Evolutionary conservation across 1,284 basidiomycete genomes (phyloP).

Genomic region (Cystobasidiaceae sp.): DNA sequence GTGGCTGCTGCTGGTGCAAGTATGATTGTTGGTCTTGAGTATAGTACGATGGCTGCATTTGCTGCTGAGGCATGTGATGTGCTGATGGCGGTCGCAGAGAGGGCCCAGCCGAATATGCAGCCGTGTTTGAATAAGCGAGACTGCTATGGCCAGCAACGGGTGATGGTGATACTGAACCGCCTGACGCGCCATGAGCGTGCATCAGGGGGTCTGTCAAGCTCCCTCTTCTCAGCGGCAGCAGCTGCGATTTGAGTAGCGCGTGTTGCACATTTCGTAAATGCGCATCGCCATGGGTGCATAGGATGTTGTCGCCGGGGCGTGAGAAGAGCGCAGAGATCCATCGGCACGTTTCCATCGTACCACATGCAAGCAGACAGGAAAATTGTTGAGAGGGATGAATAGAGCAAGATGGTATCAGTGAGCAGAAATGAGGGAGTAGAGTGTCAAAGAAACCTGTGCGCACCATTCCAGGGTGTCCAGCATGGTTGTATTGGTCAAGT

Average conservation of each 20-base stretch:
- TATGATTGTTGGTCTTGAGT: no score
- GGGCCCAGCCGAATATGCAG: neutral
- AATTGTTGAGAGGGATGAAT: neutral
- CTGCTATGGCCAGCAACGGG: neutral
- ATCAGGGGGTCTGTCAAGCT: conserved; percentile 27
- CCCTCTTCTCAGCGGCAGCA: conserved; percentile 17
- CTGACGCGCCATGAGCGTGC: conserved; percentile 15
- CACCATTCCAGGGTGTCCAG: no score
- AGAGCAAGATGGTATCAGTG: neutral
- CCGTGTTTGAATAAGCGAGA: neutral
- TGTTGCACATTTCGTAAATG: neutral
- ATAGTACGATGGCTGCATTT: no score
- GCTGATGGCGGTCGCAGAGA: no score
- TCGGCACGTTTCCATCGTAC: no score
- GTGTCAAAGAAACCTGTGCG: no score
- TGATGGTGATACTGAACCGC: neutral
- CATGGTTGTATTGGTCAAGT: neutral
- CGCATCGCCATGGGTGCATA: neutral
- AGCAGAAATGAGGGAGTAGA: neutral
- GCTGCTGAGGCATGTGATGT: no score
- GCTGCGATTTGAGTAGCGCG: neutral
- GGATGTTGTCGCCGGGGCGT: neutral
- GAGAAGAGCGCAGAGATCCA: neutral
- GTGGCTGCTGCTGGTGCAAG: no score
- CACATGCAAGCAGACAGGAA: no score